These are phyloP conservation scores for Paramecium pentaurelia DNA, from an alignment of 73 alveolate species.

Conservation along the genomic window DNA sequence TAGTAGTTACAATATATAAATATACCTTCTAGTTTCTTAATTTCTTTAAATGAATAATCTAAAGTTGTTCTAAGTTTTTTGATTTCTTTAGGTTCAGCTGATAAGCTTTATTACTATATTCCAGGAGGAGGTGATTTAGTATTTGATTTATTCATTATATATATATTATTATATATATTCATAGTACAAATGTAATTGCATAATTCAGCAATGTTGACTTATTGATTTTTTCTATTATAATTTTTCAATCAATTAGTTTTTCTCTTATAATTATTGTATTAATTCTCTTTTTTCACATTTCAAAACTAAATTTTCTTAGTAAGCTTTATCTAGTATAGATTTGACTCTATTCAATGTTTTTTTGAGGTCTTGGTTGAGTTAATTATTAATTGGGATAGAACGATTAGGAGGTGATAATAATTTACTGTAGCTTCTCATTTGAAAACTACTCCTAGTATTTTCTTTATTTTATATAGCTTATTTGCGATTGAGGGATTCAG, in stretches of 20 bases:
- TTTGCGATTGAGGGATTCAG: background rate
- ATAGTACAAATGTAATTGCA: background rate
- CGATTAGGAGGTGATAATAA: background rate
- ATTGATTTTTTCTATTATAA: background rate
- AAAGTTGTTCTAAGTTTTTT: conserved; percentile 20
- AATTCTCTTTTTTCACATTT: background rate
- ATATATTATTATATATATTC: background rate
- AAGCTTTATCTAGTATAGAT: background rate
- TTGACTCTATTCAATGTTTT: background rate
- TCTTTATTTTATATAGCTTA: background rate
- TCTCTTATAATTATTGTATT: background rate
- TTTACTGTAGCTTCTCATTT: background rate
- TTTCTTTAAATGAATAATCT: conserved; percentile 30
- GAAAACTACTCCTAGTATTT: background rate
- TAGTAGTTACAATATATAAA: background rate
- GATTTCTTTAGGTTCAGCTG: background rate
- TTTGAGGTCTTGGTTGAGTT: background rate
- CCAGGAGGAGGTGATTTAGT: background rate
- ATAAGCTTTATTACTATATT: background rate
- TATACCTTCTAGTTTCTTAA: conserved; percentile 28
- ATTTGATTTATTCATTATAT: background rate
- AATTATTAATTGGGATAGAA: background rate
- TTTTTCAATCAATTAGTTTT: background rate
- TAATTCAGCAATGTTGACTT: background rate
- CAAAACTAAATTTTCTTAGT: background rate